Percentiles rank a stretch among this genome's conserved stretches.
These are phyloP conservation scores for Xylariaceae sp. DNA, from an alignment of 2,329 filamentous ascomycete genomes.

Conservation along the genomic window DNA sequence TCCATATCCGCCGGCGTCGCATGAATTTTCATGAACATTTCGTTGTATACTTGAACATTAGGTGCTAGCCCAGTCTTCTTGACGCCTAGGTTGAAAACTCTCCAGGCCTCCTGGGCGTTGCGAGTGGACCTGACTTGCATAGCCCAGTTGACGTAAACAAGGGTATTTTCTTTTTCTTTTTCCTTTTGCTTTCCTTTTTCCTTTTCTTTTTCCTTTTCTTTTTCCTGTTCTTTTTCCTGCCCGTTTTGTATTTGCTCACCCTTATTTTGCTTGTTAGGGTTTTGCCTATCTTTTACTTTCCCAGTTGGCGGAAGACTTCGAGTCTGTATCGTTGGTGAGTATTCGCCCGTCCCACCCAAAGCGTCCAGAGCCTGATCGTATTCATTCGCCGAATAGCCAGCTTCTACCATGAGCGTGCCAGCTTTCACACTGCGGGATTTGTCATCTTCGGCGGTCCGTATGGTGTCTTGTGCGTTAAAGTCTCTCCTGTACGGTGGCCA, in stretches of 20 bases:
- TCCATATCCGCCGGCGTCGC: constrained; percentile 29
- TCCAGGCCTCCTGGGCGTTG: constrained; percentile 57
- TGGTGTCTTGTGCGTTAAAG: constrained; percentile 56
- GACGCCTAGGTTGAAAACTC: constrained; percentile 23
- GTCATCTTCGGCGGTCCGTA: constrained; percentile 45
- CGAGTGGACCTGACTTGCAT: constrained; percentile 53
- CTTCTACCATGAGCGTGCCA: constrained; percentile 49
- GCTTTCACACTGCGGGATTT: constrained; percentile 49
- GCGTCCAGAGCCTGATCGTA: constrained; percentile 46
- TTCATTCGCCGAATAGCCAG: constrained; percentile 46
- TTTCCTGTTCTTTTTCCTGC: too few species aligned
- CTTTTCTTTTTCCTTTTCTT: too few species aligned
- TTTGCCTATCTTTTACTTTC: constrained; percentile 27
- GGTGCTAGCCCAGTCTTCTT: constrained; percentile 22
- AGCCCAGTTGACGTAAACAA: constrained; percentile 44
- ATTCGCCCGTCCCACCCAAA: constrained; percentile 46
- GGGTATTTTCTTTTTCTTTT: constrained; percentile 28
- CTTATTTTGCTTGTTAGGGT: neutral
- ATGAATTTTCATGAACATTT: constrained; percentile 55
- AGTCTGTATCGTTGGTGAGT: constrained; percentile 54
- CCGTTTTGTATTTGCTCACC: too few species aligned
- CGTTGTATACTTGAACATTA: constrained; percentile 49
- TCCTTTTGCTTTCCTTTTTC: constrained; percentile 24
- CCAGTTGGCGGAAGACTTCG: constrained; percentile 35
- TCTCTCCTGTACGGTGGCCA: constrained; percentile 58